phyloP scores from a whole-genome alignment of 495 filamentous ascomycete species.

The Jackrogersella multiformis region DNA sequence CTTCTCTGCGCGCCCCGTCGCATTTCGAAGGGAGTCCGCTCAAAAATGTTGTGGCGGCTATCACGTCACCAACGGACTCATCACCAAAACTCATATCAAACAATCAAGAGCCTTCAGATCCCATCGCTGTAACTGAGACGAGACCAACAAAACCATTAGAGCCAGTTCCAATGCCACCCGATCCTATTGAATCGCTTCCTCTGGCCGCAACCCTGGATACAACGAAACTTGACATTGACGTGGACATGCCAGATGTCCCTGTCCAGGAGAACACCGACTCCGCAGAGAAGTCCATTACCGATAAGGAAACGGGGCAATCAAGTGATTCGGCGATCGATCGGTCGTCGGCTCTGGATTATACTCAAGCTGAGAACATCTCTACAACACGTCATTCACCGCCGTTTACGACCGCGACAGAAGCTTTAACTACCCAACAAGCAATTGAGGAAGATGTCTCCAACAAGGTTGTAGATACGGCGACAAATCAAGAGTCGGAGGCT shows the following conservation, averaged over 20 bases:
- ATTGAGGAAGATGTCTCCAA: neutral
- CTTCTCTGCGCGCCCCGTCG: slow-evolving; percentile 34
- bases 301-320: slow-evolving; percentile 1
- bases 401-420: neutral
- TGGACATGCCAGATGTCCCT: slow-evolving; percentile 29
- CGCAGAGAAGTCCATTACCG: neutral
- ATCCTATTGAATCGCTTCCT: neutral
- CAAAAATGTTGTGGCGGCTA: slow-evolving; percentile 53
- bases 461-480: neutral
- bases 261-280: neutral
- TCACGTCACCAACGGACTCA: slow-evolving; percentile 28
- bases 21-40: slow-evolving; percentile 58
- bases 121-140: neutral
- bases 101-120: slow-evolving; percentile 18
- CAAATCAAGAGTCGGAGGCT: neutral
- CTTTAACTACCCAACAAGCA: neutral
- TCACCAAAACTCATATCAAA: slow-evolving; percentile 8
- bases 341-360: neutral
- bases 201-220: neutral
- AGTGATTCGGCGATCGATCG: neutral
- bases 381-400: neutral
- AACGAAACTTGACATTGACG: slow-evolving; percentile 10
- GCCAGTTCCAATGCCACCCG: neutral
- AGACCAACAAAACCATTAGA: neutral
- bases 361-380: slow-evolving; percentile 1